A percentile compares a stretch with the other conserved stretches of the same genome.
Conservation (phyloP, 768 basidiomycete species). For the Tricholoma bakamatsutake region DNA sequence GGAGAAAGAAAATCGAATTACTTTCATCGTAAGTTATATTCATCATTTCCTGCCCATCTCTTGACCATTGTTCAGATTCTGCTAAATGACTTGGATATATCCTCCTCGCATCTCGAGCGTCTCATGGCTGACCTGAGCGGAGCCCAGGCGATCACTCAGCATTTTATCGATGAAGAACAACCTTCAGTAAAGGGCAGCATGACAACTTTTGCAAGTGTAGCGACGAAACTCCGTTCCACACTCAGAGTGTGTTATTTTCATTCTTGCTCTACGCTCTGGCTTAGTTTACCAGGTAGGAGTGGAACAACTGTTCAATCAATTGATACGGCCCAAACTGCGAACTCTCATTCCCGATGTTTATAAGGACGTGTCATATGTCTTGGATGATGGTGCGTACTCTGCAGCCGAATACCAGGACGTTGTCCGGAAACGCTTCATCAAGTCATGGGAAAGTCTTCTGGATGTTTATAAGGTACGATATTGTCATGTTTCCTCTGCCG, state of each 20-base stretch:
- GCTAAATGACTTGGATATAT: conserved; percentile 92
- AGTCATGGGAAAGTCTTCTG: conserved; percentile 78
- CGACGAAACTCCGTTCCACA: conserved; percentile 61
- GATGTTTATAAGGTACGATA: conserved; percentile 76
- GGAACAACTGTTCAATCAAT: conserved; percentile 94
- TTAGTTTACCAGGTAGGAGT: conserved; percentile 55
- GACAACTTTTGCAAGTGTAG: conserved; percentile 45
- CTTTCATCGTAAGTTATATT: conserved; percentile 67
- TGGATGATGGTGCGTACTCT: conserved; percentile 86
- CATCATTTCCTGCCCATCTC: not conserved
- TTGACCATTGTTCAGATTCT: conserved; percentile 49
- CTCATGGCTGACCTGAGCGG: conserved; percentile 60
- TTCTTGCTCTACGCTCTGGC: not conserved
- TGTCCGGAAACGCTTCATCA: conserved; percentile 86
- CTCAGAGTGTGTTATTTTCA: conserved; percentile 50
- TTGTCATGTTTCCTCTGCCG: not conserved
- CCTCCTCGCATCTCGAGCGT: conserved; percentile 83
- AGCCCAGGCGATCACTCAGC: conserved; percentile 52
- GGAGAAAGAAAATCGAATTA: conserved; percentile 72
- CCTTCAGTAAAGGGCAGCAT: conserved; percentile 42
- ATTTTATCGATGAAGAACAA: conserved; percentile 60
- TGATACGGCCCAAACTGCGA: conserved; percentile 82
- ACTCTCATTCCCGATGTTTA: conserved; percentile 83
- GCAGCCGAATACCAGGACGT: conserved; percentile 81
- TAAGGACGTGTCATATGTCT: conserved; percentile 80